These are phyloP conservation scores for Raddia distichophylla DNA, from an alignment of 176 grass and related monocot species.

Conservation along the genomic window DNA sequence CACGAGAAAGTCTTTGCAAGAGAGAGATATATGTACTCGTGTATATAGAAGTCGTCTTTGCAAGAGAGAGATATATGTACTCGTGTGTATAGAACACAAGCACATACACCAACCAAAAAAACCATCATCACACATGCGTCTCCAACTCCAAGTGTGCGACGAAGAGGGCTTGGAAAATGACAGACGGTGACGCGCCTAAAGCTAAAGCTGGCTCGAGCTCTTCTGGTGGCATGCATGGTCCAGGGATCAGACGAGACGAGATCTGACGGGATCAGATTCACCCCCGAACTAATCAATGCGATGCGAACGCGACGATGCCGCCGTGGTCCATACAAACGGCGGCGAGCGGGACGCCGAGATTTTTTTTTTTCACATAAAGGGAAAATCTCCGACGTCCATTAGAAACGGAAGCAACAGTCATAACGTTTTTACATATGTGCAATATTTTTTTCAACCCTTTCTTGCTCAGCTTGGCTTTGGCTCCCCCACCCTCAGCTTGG, in stretches of 20 bases:
- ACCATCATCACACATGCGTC: background rate
- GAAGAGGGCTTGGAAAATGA: background rate
- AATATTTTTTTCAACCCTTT: too few relatives aligned
- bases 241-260: background rate
- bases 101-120: background rate
- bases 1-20: background rate
- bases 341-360: background rate
- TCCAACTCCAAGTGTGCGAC: background rate
- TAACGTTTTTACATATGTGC: too few relatives aligned
- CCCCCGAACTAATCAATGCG: constrained; percentile 33
- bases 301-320: background rate
- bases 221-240: constrained; percentile 18
- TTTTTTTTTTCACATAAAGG: too few relatives aligned
- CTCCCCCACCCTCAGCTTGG: too few relatives aligned
- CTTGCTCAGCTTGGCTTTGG: too few relatives aligned
- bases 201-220: too few relatives aligned
- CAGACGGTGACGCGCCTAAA: background rate
- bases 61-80: background rate
- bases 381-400: too few relatives aligned
- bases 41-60: background rate
- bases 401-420: too few relatives aligned
- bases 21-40: background rate
- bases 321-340: constrained; percentile 23
- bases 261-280: constrained; percentile 8
- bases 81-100: too few relatives aligned